Base-by-base conservation (phyloP, 202 grass and related monocot species). In the Dendrocalamus latiflorus region DNA sequence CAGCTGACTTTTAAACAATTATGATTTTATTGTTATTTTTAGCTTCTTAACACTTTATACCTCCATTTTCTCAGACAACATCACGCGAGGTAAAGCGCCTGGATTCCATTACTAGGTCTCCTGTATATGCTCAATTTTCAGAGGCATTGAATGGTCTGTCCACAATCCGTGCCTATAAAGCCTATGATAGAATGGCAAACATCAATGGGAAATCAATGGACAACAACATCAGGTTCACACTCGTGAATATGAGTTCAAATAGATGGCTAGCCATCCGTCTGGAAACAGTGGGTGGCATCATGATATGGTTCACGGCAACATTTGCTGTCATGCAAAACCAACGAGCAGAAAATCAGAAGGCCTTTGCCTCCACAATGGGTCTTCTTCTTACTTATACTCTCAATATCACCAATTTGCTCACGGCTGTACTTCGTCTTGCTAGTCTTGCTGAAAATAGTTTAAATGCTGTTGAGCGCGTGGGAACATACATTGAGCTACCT, bases 261-360 rank as follows among this genome's bases (percentile, higher is more conserved):
- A n/a, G n/a, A n/a, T n/a, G n/a, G n/a, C n/a, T n/a, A n/a, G n/a
- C n/a, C n/a, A n/a, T n/a, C n/a, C n/a, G n/a, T n/a, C n/a, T n/a
- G n/a, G n/a, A n/a, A n/a, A n/a, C n/a, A n/a, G n/a, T n/a, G n/a
- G n/a, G 96, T 43, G 96, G 96, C 30, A 87, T 99, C 81, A 99
- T 99, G 96, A 95, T 99, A 74, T 99, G 93, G 93, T 93, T 99
- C 75, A 95, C 91, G 26, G 96, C 96, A 81, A 93, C 93, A 72
- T 95, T 99, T 89, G 96, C 96, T 57, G 96, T 99, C 42, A 87
- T 99, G 93, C 96, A 99, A 92, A 95, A 95, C 76, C 96, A 99
- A 65, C 89, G 88, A 65, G 87, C 93, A 43, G 91, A 95, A 17
- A 81, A 99, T 83, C 96, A 99, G 77, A 87, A 91, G 74, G 91